phyloP scores from a whole-genome alignment of 2,329 filamentous ascomycete genomes.

The Colletotrichum karsti region DNA sequence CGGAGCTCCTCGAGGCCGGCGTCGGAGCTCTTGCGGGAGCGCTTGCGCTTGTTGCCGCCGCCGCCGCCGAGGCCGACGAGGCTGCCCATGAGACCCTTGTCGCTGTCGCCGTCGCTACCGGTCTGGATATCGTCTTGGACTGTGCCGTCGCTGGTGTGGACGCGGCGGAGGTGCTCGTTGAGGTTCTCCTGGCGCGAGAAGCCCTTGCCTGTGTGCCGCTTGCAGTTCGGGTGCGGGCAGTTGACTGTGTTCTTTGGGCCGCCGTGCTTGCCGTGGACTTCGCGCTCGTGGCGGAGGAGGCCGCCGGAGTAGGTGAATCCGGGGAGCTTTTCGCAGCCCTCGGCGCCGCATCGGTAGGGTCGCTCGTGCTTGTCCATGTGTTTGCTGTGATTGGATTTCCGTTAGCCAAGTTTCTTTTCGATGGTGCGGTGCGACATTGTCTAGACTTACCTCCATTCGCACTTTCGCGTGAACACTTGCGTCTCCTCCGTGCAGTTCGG shows the following conservation, averaged over 20 bases:
- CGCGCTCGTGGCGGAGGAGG: constrained; percentile 87
- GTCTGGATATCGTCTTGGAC: constrained; percentile 46
- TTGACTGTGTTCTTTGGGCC: constrained; percentile 87
- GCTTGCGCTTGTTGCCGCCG: constrained; percentile 57
- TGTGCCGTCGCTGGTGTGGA: constrained; percentile 70
- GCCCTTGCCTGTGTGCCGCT: constrained; percentile 85
- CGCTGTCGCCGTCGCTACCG: constrained; percentile 55
- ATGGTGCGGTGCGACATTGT: not conserved
- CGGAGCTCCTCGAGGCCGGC: constrained; percentile 64
- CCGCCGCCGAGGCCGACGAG: constrained; percentile 38
- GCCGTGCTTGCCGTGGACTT: constrained; percentile 91
- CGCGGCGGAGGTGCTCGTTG: constrained; percentile 89
- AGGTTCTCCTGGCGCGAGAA: constrained; percentile 95
- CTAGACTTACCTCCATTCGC: constrained; percentile 87
- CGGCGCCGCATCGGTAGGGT: constrained; percentile 84
- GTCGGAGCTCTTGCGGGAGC: constrained; percentile 35
- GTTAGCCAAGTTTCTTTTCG: constrained; percentile 33
- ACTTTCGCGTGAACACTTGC: constrained; percentile 79
- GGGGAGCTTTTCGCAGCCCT: constrained; percentile 89
- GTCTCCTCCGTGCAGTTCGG: constrained; percentile 72
- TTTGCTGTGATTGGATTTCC: constrained; percentile 66
- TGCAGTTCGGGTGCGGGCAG: constrained; percentile 88
- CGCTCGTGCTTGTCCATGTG: constrained; percentile 99
- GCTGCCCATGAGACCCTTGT: constrained; percentile 38
- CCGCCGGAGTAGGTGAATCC: constrained; percentile 97